Evolutionary conservation across 2,329 filamentous ascomycete genomes (phyloP).

Genomic region (Hypoxylon sp.): DNA sequence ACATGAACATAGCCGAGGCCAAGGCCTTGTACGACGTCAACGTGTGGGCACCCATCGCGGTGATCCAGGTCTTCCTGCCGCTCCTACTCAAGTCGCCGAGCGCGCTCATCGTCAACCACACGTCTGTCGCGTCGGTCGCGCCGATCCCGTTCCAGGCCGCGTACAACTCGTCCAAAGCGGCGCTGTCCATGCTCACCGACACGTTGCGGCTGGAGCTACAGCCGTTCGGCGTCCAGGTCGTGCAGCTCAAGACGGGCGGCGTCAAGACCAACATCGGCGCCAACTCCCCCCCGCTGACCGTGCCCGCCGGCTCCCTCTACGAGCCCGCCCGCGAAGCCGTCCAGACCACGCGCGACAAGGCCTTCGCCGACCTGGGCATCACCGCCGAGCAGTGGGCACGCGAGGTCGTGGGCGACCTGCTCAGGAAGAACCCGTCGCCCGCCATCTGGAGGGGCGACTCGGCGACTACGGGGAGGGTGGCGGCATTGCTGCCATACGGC

Average conservation of each 20-base stretch:
- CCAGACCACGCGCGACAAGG: conserved; percentile 9
- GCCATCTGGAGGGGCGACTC: conserved; percentile 28
- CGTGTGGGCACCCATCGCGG: conserved; percentile 49
- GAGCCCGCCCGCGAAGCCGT: conserved; percentile 26
- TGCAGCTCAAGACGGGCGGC: conserved; percentile 46
- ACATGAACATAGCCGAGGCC: conserved; percentile 46
- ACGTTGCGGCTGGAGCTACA: conserved; percentile 57
- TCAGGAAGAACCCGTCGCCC: conserved; percentile 16
- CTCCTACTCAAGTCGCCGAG: conserved; percentile 43
- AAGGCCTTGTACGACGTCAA: conserved; percentile 52
- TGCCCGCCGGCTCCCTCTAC: conserved; percentile 32
- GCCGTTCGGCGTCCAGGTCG: conserved; percentile 58
- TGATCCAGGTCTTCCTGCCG: conserved; percentile 51
- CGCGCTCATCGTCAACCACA: conserved; percentile 54
- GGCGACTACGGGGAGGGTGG: neutral
- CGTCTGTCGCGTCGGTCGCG: conserved; percentile 49
- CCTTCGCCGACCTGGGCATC: conserved; percentile 10
- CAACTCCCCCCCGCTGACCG: conserved; percentile 26
- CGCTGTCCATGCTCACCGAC: conserved; percentile 58
- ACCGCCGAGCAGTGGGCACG: conserved; percentile 26
- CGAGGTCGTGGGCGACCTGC: conserved; percentile 17
- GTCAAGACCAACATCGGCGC: conserved; percentile 33
- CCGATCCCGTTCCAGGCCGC: conserved; percentile 49
- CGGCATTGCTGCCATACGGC: conserved; percentile 23
- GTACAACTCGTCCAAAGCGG: conserved; percentile 55